A percentile compares a stretch with the other conserved stretches of the same genome.
Conservation (phyloP, 345 rosid genomes). For the Linum lewisii region DNA sequence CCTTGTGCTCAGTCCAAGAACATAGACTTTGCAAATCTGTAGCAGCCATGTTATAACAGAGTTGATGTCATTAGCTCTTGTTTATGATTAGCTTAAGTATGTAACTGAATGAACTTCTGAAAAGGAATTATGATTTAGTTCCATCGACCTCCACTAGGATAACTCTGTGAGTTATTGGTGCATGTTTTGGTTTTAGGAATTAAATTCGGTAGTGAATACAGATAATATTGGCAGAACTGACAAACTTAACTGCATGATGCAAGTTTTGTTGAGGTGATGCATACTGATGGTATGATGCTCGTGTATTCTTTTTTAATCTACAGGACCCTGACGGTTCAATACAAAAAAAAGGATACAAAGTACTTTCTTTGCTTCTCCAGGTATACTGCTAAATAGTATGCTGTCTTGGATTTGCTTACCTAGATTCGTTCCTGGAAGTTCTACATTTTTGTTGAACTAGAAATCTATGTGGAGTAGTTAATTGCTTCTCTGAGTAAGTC, state of each 20-base stretch:
- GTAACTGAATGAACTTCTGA: not conserved
- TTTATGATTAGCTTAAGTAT: not conserved
- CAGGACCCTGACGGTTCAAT: slow-evolving; percentile 65
- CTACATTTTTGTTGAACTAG: not conserved
- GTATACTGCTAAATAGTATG: slow-evolving; percentile 22
- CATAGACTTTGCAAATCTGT: not conserved
- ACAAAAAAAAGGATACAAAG: slow-evolving; percentile 95
- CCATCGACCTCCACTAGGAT: no score
- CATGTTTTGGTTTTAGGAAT: not conserved
- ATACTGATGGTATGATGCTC: no score
- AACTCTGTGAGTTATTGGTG: not conserved
- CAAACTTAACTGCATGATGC: no score
- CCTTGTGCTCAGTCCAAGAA: not conserved
- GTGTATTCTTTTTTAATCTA: slow-evolving; percentile 13
- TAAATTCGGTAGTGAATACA: not conserved
- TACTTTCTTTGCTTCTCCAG: slow-evolving; percentile 68
- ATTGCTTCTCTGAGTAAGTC: not conserved
- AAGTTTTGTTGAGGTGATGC: no score
- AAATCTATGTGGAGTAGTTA: not conserved
- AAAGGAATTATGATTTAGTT: no score
- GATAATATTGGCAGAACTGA: no score
- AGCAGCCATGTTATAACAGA: not conserved
- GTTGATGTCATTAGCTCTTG: not conserved
- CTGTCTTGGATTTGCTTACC: not conserved
- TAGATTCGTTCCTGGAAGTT: no score